phyloP scores from a whole-genome alignment of 805 yeast genomes.

The Cephaloascus fragrans region DNA sequence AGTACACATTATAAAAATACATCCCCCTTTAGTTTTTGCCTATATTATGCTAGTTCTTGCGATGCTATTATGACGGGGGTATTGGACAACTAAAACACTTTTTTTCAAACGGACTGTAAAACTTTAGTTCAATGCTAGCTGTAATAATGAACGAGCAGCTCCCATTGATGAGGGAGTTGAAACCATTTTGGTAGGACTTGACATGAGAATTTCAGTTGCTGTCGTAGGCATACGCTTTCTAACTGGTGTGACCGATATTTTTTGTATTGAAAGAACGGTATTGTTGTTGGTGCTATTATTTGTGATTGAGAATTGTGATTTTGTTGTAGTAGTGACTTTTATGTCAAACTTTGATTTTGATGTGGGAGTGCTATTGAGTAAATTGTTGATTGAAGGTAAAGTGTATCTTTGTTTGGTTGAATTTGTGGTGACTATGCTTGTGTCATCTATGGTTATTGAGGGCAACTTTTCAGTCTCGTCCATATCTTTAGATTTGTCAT shows the following conservation, averaged over 20 bases:
- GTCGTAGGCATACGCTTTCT: conserved; percentile 8
- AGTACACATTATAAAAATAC: no score
- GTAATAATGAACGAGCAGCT: conserved; percentile 34
- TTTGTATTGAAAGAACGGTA: not conserved
- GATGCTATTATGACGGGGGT: no score
- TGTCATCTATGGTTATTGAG: not conserved
- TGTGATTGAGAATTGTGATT: not conserved
- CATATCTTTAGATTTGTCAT: not conserved
- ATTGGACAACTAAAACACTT: no score
- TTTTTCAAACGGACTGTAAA: not conserved
- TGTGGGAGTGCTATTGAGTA: not conserved
- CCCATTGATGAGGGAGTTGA: conserved; percentile 39
- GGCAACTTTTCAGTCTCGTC: not conserved
- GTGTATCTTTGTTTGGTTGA: not conserved
- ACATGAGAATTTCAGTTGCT: conserved; percentile 7
- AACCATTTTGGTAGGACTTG: conserved; percentile 27
- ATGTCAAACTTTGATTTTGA: not conserved
- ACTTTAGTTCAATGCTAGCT: conserved; percentile 19
- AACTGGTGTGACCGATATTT: conserved; percentile 11
- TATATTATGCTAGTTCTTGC: no score
- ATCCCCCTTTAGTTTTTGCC: no score
- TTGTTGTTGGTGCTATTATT: no score
- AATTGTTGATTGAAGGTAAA: not conserved
- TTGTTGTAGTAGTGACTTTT: not conserved
- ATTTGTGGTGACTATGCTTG: not conserved